phyloP scores from a whole-genome alignment of 164 flowering plant species.

The Tetracentron sinense region DNA sequence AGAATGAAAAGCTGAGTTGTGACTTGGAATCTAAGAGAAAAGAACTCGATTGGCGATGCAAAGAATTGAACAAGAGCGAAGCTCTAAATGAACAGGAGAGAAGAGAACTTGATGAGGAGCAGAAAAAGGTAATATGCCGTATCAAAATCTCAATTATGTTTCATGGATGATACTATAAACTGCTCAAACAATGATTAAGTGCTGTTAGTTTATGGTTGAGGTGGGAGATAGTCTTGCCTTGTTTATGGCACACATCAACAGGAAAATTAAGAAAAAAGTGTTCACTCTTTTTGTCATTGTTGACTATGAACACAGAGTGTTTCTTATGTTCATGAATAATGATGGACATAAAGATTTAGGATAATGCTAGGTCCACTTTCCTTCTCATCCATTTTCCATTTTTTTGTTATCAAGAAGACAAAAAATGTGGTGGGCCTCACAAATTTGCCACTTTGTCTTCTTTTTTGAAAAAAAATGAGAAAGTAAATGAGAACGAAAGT shows the following conservation, averaged over 20 bases:
- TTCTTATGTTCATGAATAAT: too few species aligned
- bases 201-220: background rate
- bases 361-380: too few species aligned
- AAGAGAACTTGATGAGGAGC: constrained; percentile 62
- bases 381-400: too few species aligned
- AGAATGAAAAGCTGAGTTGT: constrained; percentile 43
- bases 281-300: background rate
- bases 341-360: too few species aligned
- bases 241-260: too few species aligned
- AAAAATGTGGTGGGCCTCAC: too few species aligned
- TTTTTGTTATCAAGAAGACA: too few species aligned
- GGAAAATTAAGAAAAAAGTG: background rate
- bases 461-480: too few species aligned
- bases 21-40: constrained; percentile 45
- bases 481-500: too few species aligned
- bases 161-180: background rate
- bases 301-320: too few species aligned
- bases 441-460: too few species aligned
- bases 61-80: constrained; percentile 50
- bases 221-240: background rate
- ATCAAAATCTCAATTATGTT: background rate
- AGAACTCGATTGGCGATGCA: constrained; percentile 45
- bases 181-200: background rate
- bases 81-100: constrained; percentile 58
- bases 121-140: constrained; percentile 38